A percentile compares a stretch with the other conserved stretches of the same genome.
Conservation (phyloP, 441 rosid species). For the Erysimum pusillum region DNA sequence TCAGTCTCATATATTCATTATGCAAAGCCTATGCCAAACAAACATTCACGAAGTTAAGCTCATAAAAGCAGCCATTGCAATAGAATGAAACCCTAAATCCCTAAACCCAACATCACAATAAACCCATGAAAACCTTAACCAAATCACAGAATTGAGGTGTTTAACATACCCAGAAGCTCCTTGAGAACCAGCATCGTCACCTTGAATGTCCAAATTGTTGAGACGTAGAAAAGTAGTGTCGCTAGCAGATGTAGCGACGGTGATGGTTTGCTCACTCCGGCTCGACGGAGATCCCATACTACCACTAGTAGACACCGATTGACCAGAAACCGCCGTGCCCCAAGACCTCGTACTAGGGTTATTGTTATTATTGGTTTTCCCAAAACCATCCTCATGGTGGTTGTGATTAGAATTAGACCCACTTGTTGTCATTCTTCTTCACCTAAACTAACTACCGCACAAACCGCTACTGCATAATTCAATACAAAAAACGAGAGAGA, state of each 20-base stretch:
- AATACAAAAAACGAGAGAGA: neutral
- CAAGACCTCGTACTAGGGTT: conserved; percentile 78
- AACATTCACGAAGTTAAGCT: neutral
- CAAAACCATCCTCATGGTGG: conserved; percentile 59
- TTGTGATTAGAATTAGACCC: conserved; percentile 61
- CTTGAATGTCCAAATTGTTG: conserved; percentile 87
- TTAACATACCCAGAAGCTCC: conserved; percentile 74
- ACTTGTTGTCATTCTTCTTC: conserved; percentile 58
- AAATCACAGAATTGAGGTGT: conserved; percentile 22
- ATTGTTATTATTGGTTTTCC: conserved; percentile 45
- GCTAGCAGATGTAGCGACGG: conserved; percentile 78
- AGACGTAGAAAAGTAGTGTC: conserved; percentile 73
- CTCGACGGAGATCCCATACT: conserved; percentile 97
- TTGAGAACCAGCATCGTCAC: conserved; percentile 91
- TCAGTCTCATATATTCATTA: neutral
- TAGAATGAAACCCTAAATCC: conserved; percentile 32
- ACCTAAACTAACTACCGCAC: conserved; percentile 37
- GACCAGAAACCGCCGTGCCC: conserved; percentile 84
- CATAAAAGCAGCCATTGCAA: conserved; percentile 10
- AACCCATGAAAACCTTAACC: neutral
- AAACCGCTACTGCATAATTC: conserved; percentile 16
- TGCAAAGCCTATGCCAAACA: conserved; percentile 13
- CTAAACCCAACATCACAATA: conserved; percentile 3
- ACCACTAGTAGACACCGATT: conserved; percentile 94
- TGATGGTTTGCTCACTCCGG: conserved; percentile 71